phyloP scores from a whole-genome alignment of 305 asterid genomes.

The Lippia alba region DNA sequence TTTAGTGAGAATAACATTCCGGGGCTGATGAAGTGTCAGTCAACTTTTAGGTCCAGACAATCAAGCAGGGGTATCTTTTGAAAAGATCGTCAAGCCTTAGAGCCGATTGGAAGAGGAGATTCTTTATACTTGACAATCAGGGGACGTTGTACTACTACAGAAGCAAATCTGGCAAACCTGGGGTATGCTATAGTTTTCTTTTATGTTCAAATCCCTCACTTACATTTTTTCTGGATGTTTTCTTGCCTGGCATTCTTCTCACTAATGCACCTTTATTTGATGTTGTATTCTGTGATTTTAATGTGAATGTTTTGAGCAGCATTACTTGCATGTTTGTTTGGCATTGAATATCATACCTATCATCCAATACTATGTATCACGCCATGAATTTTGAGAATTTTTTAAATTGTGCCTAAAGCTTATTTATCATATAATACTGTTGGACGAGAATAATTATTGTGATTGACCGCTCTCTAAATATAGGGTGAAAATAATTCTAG shows the following conservation, averaged over 20 bases:
- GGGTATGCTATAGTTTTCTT: constrained; percentile 51
- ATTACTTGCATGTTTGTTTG: constrained; percentile 3
- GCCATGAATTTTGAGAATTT: constrained; percentile 27
- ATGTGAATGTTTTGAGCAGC: constrained; percentile 23
- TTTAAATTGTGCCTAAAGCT: constrained; percentile 3
- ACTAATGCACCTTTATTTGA: constrained; percentile 17
- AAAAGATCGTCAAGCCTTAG: constrained; percentile 93
- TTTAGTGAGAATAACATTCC: constrained; percentile 11
- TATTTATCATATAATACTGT: too few relatives aligned
- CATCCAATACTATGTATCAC: constrained; percentile 20
- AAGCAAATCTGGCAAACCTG: constrained; percentile 70
- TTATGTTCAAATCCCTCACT: constrained; percentile 33
- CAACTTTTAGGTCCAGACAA: constrained; percentile 69
- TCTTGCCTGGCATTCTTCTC: constrained; percentile 24
- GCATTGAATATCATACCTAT: constrained; percentile 22
- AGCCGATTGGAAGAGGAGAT: constrained; percentile 98
- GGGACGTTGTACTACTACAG: constrained; percentile 88
- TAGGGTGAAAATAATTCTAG: too few relatives aligned
- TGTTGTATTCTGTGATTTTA: constrained; percentile 24
- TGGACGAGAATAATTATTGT: too few relatives aligned
- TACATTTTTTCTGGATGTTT: constrained; percentile 25
- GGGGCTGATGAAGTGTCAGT: constrained; percentile 25
- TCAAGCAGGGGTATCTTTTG: constrained; percentile 94
- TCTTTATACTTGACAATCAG: constrained; percentile 88
- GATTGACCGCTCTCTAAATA: too few relatives aligned